Evolutionary conservation across 257 asterid species (phyloP).

Genomic region (Marsdenia floribunda): DNA sequence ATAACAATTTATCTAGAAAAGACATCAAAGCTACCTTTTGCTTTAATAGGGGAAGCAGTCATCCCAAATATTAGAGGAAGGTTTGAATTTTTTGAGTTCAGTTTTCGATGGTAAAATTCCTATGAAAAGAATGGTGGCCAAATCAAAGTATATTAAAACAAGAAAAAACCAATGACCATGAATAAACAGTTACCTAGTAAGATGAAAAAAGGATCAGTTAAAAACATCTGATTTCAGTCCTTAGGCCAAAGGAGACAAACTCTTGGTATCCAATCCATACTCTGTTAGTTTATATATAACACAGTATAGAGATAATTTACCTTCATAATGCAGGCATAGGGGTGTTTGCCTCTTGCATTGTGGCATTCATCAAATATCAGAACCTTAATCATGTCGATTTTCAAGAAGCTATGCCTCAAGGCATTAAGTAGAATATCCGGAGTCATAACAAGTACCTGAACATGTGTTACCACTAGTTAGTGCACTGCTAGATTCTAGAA

Average conservation of each 20-base stretch:
- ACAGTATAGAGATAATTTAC: conserved; percentile 28
- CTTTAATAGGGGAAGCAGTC: conserved; percentile 94
- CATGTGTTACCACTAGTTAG: conserved; percentile 14
- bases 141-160: too few species aligned
- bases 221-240: not conserved
- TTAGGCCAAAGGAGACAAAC: not conserved
- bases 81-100: conserved; percentile 17
- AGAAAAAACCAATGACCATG: not conserved
- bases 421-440: conserved; percentile 71
- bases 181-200: not conserved
- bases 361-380: conserved; percentile 86
- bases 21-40: conserved; percentile 48
- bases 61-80: conserved; percentile 89
- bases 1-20: not conserved
- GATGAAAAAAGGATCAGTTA: not conserved
- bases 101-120: conserved; percentile 61
- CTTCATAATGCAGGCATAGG: conserved; percentile 72
- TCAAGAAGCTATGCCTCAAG: conserved; percentile 55
- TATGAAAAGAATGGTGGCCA: conserved; percentile 14
- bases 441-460: conserved; percentile 93
- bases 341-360: conserved; percentile 63
- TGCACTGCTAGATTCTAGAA: not conserved
- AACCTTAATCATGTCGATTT: conserved; percentile 55
- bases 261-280: not conserved
- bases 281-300: not conserved